Base-by-base conservation (phyloP, 768 basidiomycete genomes). In the Termitomyces sp. region DNA sequence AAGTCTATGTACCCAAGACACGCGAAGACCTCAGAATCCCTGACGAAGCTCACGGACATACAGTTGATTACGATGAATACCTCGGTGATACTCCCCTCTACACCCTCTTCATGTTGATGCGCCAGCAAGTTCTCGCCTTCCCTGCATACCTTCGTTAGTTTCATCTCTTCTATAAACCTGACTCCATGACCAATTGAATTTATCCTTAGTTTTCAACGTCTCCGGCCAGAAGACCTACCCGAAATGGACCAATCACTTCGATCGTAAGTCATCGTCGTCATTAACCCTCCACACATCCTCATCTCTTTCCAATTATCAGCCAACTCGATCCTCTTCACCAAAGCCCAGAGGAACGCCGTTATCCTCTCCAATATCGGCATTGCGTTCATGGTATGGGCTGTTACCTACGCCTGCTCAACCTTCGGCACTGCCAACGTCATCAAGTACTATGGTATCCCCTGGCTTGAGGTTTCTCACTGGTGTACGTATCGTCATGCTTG, bases 341-440 rank as follows among this genome's bases (percentile, higher is more conserved):
- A 75, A 60, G 71, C 69, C 10, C 83, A 86, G 63, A 72, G 77
- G 12, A 75, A 75, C 57, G 77, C 73, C 6, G 82, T 86, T n/a
- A 73, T 84, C 58, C 47, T 48, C n/a, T 85, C 83, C 32, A 83
- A 86, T 67, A 65, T 81, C 12, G 83, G 82, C 18, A 80, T 85
- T 40, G 66, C 74, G 1, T 64, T 72, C 30, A 82, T 82, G 79
- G 68, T 77, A 20, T 77, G 68, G 62, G 68, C 66, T 35, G 71
- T 82, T 53, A 65, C 61, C 43, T 65, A 72, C 42, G 70, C 78
- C 1, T 72, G 69, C 63, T 64, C 64, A 6, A 56, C 67, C 6
- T 81, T 70, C 61, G 78, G 82, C 22, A 54, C 64, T 26, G 63
- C 69, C 12, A 63, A 72, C 5, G 78, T 84, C 7, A 50, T 80